Evolutionary conservation across 495 filamentous ascomycete genomes (phyloP), one percentile per base, ranked within the genome.

Genomic region (Xylaria venustula): DNA sequence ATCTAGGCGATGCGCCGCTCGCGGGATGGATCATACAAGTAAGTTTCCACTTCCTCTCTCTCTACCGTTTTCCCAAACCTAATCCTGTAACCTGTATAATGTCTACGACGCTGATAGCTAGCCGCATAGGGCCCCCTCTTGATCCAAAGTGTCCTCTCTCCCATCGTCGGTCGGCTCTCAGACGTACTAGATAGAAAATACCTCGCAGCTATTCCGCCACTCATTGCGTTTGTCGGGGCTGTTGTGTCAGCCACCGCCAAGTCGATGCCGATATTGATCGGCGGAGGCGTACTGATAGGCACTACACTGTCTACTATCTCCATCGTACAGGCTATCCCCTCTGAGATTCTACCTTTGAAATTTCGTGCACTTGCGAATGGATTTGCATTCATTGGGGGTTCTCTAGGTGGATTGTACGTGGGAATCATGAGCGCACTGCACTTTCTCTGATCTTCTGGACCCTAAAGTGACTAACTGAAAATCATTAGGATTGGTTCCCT

Each of bases 11-110:
- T 25, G 65, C 73, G 5, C 69, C 74, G 3, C 68, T 84, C 20
- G 72, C 80, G 5, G 80, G 81, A 20, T 83, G 82, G 80, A 77
- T 83, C 55, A 85, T 85, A 44, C 81, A 81, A 65, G 76, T 73
- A 64, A 9, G 20, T 60, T n/a, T 17, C n/a, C 32, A 11, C 17
- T 3, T 7, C 8, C 47, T 47, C 0, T 5, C 23, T 14, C 12
- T 6, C 4, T 46, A 11, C n/a, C 5, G 36, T 36, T 15, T 9
- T 17, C 9, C 9, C 56, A 7, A 30, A 32, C 44, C 17, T 0
- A n/a, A 7, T 23, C 9, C 22, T 42, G 20, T 30, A 19, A 7
- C 22, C 15, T 19, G 26, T 42, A 19, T 7, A 28, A 1, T 47
- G 2, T 23, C 14, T 22, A n/a, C n/a, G 22, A n/a, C 26, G 4